Percentiles rank a stretch among this genome's conserved stretches.
Conservation (phyloP, 148 eudicot species). For the Fagopyrum homotropicum region DNA sequence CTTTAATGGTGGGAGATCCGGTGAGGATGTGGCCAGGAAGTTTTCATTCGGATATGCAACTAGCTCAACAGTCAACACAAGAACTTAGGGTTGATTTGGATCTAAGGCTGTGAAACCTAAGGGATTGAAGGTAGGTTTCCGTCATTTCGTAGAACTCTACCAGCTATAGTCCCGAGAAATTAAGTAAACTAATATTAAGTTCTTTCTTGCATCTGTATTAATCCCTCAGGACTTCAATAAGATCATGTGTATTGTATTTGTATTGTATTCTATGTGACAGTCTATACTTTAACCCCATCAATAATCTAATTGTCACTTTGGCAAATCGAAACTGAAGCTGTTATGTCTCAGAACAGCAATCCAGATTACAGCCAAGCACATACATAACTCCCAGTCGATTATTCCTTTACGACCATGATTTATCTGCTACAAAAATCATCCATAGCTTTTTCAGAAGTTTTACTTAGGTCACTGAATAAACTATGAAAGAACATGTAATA, state of each 20-base stretch:
- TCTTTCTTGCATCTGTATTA: background rate
- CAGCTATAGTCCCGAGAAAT: background rate
- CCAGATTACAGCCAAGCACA: too few species aligned
- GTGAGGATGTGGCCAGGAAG: conserved; percentile 59
- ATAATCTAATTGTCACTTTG: background rate
- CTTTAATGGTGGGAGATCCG: conserved; percentile 21
- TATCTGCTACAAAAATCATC: background rate
- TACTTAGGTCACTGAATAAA: background rate
- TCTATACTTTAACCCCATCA: background rate
- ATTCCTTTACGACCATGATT: too few species aligned
- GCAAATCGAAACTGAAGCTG: background rate
- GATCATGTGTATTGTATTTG: conserved; percentile 1
- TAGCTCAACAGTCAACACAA: background rate
- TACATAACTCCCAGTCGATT: too few species aligned
- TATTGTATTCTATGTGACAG: background rate
- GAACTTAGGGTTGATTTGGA: conserved; percentile 8
- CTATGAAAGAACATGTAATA: background rate
- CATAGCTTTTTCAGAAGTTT: background rate
- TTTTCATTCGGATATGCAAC: conserved; percentile 27
- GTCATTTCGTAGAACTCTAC: background rate
- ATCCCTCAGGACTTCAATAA: background rate
- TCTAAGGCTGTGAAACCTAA: conserved; percentile 1
- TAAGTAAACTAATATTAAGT: background rate
- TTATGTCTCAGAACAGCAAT: background rate
- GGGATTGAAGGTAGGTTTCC: background rate